Conservation (phyloP, 2,329 filamentous ascomycete species). For the Capronia epimyces region DNA sequence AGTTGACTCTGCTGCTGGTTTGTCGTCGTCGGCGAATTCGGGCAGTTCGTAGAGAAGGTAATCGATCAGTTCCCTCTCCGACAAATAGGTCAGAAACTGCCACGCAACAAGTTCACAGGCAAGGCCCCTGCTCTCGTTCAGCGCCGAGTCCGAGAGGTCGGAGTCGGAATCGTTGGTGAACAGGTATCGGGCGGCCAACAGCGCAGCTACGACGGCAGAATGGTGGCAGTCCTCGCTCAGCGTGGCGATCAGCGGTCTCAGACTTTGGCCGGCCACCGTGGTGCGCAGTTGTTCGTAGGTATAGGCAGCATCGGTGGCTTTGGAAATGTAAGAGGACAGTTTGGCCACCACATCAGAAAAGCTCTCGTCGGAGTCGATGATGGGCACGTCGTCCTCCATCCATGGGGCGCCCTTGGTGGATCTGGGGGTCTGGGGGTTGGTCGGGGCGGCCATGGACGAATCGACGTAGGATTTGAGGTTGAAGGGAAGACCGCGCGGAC, state of each 20-base stretch:
- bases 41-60: conserved; percentile 52
- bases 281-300: conserved; percentile 44
- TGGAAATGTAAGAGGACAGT: conserved; percentile 39
- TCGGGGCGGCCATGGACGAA: conserved; percentile 12
- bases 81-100: conserved; percentile 54
- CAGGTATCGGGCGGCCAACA: conserved; percentile 55
- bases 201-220: conserved; percentile 41
- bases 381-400: conserved; percentile 33
- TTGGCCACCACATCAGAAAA: conserved; percentile 40
- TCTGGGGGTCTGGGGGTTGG: conserved; percentile 22
- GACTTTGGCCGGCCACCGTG: conserved; percentile 35
- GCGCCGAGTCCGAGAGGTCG: conserved; percentile 47
- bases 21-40: conserved; percentile 6
- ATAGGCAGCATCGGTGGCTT: conserved; percentile 39
- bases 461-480: conserved; percentile 22
- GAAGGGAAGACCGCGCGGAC: conserved; percentile 16
- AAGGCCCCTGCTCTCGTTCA: conserved; percentile 52
- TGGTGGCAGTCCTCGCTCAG: conserved; percentile 42
- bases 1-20: conserved; percentile 15
- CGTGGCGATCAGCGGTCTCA: conserved; percentile 37
- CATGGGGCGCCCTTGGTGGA: conserved; percentile 19
- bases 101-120: conserved; percentile 60
- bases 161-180: conserved; percentile 48
- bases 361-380: conserved; percentile 39
- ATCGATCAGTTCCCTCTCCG: conserved; percentile 53